Evolutionary conservation across 441 rosid species (phyloP).

Genomic region (Aquilaria agallochum): DNA sequence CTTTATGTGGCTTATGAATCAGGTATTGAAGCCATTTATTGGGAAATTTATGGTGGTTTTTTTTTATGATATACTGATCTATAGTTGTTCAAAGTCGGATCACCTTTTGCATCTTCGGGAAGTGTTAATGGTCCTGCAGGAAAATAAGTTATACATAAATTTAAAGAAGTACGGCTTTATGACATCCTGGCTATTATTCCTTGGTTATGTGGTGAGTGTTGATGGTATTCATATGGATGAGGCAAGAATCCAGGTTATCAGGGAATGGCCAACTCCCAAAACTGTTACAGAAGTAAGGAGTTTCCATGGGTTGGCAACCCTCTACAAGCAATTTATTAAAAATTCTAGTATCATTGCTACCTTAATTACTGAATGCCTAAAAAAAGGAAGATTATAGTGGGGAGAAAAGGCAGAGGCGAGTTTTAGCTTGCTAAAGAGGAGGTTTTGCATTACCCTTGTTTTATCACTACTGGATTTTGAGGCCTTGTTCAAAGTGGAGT

Average conservation of each 20-base stretch:
- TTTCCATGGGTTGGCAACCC: neutral
- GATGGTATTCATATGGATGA: neutral
- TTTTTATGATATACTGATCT: neutral
- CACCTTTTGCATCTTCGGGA: neutral
- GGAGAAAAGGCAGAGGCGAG: neutral
- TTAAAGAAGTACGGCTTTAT: too few relatives aligned
- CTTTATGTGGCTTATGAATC: too few relatives aligned
- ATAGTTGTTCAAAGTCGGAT: neutral
- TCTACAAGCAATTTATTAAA: too few relatives aligned
- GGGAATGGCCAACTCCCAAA: neutral
- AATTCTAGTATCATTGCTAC: too few relatives aligned
- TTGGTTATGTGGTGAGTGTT: neutral
- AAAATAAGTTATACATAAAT: neutral
- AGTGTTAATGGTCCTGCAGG: neutral
- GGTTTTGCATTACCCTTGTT: neutral
- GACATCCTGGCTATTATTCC: neutral
- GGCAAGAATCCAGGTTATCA: neutral
- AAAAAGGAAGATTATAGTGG: neutral
- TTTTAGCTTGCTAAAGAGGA: neutral
- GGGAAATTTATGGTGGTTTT: too few relatives aligned
- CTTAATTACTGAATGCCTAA: too few relatives aligned
- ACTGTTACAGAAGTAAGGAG: neutral
- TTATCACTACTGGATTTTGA: neutral
- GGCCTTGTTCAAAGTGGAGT: too few relatives aligned
- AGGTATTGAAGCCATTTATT: too few relatives aligned